Evolutionary conservation across 1,284 basidiomycete species (phyloP).

Genomic region (Sphaerobolus stellatus): DNA sequence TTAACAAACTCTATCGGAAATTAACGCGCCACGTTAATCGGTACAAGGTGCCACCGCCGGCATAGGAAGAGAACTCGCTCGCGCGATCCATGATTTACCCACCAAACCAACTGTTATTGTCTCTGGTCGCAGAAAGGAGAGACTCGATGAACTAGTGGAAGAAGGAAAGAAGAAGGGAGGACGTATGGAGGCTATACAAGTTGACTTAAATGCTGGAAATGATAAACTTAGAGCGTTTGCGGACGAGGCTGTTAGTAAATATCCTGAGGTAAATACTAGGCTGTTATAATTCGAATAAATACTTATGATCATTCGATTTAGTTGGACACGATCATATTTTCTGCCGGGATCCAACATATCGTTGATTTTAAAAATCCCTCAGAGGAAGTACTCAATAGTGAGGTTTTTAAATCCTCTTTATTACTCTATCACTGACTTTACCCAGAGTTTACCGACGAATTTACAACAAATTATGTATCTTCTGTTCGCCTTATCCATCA

Average conservation of each 20-base stretch:
- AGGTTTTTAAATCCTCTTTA: constrained; percentile 14
- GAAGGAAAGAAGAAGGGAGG: constrained; percentile 28
- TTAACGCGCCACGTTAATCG: neutral
- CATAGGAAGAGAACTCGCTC: constrained; percentile 60
- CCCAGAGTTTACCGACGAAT: constrained; percentile 39
- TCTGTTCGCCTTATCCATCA: constrained; percentile 49
- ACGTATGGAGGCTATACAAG: no score
- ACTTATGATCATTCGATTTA: no score
- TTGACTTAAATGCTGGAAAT: no score
- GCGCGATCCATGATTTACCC: constrained; percentile 48
- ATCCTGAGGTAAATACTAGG: no score
- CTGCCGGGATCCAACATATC: constrained; percentile 55
- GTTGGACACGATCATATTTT: constrained; percentile 50
- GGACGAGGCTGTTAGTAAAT: no score
- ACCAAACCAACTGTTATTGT: constrained; percentile 55
- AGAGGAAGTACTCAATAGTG: constrained; percentile 47
- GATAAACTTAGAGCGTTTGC: no score
- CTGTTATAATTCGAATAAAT: no score
- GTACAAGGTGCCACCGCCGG: constrained; percentile 51
- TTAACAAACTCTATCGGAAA: neutral
- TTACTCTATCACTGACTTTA: neutral
- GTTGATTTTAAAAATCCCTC: constrained; percentile 51
- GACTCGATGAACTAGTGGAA: constrained; percentile 45
- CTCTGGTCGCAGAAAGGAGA: constrained; percentile 51
- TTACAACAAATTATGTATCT: constrained; percentile 57